phyloP scores from a whole-genome alignment of 495 filamentous ascomycete species.

The Podospora appendiculata region DNA sequence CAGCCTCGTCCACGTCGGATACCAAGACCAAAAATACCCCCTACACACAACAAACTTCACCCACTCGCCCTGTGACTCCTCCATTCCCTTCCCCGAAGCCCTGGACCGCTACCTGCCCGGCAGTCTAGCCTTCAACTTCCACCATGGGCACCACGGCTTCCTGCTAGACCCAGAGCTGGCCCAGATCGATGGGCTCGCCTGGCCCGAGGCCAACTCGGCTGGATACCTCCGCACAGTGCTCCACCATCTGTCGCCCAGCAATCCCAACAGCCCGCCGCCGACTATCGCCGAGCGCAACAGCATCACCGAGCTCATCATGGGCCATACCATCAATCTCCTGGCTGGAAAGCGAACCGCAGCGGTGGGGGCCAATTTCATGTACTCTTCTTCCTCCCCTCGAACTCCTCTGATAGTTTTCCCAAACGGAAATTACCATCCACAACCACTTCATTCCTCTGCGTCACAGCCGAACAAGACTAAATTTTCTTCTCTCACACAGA shows the following conservation, averaged over 20 bases:
- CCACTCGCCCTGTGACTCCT: neutral
- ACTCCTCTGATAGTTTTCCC: no score
- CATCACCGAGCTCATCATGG: conserved; percentile 11
- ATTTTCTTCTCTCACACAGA: neutral
- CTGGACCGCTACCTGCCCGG: conserved; percentile 13
- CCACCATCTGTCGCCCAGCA: conserved; percentile 12
- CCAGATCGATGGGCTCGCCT: conserved; percentile 15
- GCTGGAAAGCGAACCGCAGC: conserved; percentile 9
- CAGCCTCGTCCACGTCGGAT: conserved; percentile 18
- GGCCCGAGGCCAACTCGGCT: conserved; percentile 20
- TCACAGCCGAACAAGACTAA: conserved; percentile 2
- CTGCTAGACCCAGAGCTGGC: conserved; percentile 10
- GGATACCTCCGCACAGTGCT: conserved; percentile 17
- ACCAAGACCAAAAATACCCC: conserved; percentile 19
- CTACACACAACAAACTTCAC: conserved; percentile 13
- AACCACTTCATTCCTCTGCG: neutral
- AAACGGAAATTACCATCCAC: neutral
- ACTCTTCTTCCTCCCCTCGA: neutral
- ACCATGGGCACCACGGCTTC: neutral
- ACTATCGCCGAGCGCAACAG: conserved; percentile 1
- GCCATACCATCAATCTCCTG: conserved; percentile 8
- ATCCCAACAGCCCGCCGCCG: neutral
- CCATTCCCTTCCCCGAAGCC: conserved; percentile 18
- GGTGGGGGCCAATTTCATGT: conserved; percentile 24
- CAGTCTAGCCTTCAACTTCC: conserved; percentile 3